These are phyloP conservation scores for Spizellomyces punctatus DNA, from an alignment of 192 early-diverging fungal genomes.

Conservation along the genomic window DNA sequence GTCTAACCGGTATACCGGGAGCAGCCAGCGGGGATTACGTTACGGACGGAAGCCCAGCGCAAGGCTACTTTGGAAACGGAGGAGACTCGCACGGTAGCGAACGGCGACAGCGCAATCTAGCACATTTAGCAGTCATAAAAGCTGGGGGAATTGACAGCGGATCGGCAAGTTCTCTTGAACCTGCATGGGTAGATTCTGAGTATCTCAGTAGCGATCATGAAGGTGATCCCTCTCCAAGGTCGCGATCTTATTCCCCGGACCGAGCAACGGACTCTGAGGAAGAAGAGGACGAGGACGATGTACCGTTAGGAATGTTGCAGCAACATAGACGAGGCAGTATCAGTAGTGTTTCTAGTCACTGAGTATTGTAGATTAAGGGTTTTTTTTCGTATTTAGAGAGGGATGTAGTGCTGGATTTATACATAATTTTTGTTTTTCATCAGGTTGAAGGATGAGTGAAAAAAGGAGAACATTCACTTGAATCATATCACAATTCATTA, in stretches of 20 bases:
- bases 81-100: neutral
- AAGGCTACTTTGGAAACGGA: neutral
- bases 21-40: no score
- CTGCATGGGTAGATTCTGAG: no score
- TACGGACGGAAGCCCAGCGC: neutral
- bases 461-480: no score
- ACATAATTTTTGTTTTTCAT: no score
- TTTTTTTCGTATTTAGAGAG: no score
- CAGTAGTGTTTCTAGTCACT: neutral
- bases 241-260: neutral
- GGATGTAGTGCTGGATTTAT: no score
- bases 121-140: conserved; percentile 27
- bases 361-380: no score
- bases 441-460: no score
- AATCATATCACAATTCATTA: no score
- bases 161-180: neutral
- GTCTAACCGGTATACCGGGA: no score
- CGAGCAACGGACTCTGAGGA: neutral
- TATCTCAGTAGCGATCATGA: neutral
- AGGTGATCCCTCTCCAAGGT: neutral
- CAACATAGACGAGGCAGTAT: conserved; percentile 8
- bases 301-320: conserved; percentile 29
- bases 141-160: neutral
- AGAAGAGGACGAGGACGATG: conserved; percentile 34
- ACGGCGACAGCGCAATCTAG: conserved; percentile 11